Evolutionary conservation across 2,329 filamentous ascomycete species (phyloP).

Genomic region (Chaetomiaceae sp.): DNA sequence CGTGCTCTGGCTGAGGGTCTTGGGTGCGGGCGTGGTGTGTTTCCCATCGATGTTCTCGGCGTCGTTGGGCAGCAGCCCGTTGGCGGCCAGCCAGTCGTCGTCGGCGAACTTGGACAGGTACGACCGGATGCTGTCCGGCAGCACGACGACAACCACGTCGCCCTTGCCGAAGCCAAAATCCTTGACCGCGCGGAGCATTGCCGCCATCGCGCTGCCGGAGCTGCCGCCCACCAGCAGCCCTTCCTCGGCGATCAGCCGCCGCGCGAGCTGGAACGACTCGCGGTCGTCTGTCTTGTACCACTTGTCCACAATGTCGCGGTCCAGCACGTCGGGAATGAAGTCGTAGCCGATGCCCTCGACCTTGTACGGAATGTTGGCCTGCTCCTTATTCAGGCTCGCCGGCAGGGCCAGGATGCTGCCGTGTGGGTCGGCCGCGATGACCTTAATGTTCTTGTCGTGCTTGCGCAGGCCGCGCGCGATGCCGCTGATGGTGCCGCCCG

Average conservation of each 20-base stretch:
- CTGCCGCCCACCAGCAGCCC: constrained; percentile 89
- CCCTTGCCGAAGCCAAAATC: constrained; percentile 51
- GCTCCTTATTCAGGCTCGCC: constrained; percentile 68
- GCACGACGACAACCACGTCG: constrained; percentile 82
- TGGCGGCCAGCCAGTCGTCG: constrained; percentile 97
- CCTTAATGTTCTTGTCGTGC: constrained; percentile 77
- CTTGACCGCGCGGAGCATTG: constrained; percentile 29
- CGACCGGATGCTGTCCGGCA: constrained; percentile 94
- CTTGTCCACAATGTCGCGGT: constrained; percentile 72
- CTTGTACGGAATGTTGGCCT: constrained; percentile 83
- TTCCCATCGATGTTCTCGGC: constrained; percentile 35
- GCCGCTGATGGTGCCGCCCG: constrained; percentile 91
- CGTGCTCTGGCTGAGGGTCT: constrained; percentile 31
- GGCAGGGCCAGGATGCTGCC: constrained; percentile 88
- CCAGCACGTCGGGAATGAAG: constrained; percentile 90
- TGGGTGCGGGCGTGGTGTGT: constrained; percentile 38
- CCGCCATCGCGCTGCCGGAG: constrained; percentile 69
- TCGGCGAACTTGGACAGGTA: constrained; percentile 98
- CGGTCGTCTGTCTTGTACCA: constrained; percentile 98
- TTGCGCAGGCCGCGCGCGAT: constrained; percentile 79
- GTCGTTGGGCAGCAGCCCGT: constrained; percentile 72
- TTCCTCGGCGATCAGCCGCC: constrained; percentile 87
- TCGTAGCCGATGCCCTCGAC: constrained; percentile 99
- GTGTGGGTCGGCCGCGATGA: constrained; percentile 86
- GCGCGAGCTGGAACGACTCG: constrained; percentile 85